These are phyloP conservation scores for Irpex lacteus DNA, from an alignment of 1,284 basidiomycete genomes.

Conservation along the genomic window DNA sequence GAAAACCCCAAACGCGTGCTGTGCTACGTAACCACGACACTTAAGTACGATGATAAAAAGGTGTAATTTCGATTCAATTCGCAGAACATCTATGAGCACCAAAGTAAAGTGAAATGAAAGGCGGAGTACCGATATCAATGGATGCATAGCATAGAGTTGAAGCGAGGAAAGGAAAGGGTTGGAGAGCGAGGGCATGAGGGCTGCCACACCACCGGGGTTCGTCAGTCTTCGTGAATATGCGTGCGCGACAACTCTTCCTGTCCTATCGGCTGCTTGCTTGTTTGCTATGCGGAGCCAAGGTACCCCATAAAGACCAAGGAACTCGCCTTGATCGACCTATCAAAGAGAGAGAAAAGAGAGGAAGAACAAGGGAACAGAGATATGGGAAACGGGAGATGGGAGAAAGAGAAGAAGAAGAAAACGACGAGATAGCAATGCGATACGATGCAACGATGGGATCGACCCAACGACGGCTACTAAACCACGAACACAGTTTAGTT, in stretches of 20 bases:
- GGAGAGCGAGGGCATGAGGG: neutral
- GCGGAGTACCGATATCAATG: conserved; percentile 11
- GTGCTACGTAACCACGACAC: neutral
- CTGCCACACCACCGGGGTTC: conserved; percentile 11
- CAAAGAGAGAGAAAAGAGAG: conserved; percentile 17
- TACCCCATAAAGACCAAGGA: neutral
- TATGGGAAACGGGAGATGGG: neutral
- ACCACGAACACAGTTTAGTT: neutral
- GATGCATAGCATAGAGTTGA: conserved; percentile 12
- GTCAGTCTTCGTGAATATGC: conserved; percentile 8
- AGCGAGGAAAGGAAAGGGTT: no score
- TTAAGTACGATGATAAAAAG: no score
- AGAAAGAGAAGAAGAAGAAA: neutral
- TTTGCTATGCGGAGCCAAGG: neutral
- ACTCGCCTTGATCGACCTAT: conserved; percentile 1
- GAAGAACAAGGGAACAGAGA: conserved; percentile 3
- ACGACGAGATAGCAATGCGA: conserved; percentile 8
- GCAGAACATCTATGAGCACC: conserved; percentile 1
- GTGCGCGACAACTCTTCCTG: conserved; percentile 12
- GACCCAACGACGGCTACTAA: conserved; percentile 1
- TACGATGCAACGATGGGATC: neutral
- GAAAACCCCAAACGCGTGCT: conserved; percentile 8
- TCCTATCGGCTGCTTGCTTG: neutral
- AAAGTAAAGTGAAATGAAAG: neutral
- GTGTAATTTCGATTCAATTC: neutral